Conservation (phyloP, 768 basidiomycete genomes). For the Tricholoma flavovirens region DNA sequence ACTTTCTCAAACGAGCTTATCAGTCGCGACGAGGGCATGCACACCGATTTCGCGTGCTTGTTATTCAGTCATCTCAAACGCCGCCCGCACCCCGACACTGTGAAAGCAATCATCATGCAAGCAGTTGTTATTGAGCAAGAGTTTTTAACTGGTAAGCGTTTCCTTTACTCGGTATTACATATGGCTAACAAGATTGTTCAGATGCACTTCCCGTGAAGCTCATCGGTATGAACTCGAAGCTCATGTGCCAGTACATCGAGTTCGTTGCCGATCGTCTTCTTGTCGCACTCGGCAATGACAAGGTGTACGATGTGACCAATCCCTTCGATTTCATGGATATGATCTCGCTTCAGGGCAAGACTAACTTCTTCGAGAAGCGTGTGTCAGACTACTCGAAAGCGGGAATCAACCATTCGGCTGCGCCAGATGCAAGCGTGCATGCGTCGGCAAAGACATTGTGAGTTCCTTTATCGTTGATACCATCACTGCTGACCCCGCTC, state of each 20-base stretch:
- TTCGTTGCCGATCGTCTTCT: constrained; percentile 90
- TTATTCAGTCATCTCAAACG: constrained; percentile 80
- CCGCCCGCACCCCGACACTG: constrained; percentile 75
- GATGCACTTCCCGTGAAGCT: constrained; percentile 82
- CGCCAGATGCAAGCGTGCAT: constrained; percentile 8
- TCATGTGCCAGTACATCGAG: constrained; percentile 93
- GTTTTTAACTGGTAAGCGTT: constrained; percentile 64
- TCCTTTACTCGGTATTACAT: neutral
- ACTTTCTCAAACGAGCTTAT: constrained; percentile 98
- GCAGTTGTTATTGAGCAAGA: constrained; percentile 86
- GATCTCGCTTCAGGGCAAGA: constrained; percentile 94
- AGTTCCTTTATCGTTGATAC: neutral
- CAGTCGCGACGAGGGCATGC: constrained; percentile 92
- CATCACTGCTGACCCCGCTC: neutral
- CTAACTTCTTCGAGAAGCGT: constrained; percentile 95
- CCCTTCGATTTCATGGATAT: constrained; percentile 95
- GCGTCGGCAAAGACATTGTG: constrained; percentile 11
- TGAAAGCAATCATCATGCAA: constrained; percentile 67
- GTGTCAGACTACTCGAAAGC: constrained; percentile 83
- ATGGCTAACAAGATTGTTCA: constrained; percentile 19
- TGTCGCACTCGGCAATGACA: constrained; percentile 77
- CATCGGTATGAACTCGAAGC: constrained; percentile 86
- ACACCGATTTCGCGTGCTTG: constrained; percentile 94
- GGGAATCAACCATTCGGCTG: constrained; percentile 39
- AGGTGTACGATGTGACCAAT: constrained; percentile 71